Base-by-base conservation (phyloP, 805 yeast species). In the Suhomyces tanzawaensis region DNA sequence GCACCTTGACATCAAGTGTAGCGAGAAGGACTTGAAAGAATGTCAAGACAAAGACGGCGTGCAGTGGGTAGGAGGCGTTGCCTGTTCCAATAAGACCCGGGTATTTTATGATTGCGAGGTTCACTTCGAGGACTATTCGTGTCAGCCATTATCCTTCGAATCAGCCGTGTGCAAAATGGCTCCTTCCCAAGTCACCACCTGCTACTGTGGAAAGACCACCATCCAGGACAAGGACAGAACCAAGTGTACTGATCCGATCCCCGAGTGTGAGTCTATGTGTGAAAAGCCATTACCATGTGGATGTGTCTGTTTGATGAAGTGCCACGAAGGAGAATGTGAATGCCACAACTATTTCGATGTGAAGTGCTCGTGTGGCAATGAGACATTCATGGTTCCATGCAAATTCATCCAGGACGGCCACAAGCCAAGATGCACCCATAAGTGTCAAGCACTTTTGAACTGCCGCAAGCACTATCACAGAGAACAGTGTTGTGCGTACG, bases 401-500 rank as follows among this genome's bases (percentile, higher is more conserved):
- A 61, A 59, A 33, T 76, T 82, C 42, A 45, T 71, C n/a, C 74
- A 65, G 35, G 51, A 62, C 3, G 83, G 81, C 0, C 57, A 63
- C 24, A 47, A 43, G 7, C 88, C 96, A 13, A 64, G 58, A 22
- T 89, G 97, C 62, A 61, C 58, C 4, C 78, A 80, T 34, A 82
- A 81, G 53, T 90, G 96, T 59, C 76, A 79, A 31, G 85, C 88
- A 0, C 60, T 81, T 34, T 71, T 85, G 59, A 84, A 80, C 43
- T 89, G 97, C 57, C 77, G 91, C 43, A 77, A 87, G 42, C 97
- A 89, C 62, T 71, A 81, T 44, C 93, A 95, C 58, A 58, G 70
- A 13, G 71, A 67, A 9, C 60, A 67, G 12, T 89, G 97, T 58
- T 89, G 97, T 57, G 64, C 72, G 9, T 81, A 67, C 43, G 91